phyloP scores from a whole-genome alignment of 1,284 basidiomycete species.

The Amylostereum areolatum region DNA sequence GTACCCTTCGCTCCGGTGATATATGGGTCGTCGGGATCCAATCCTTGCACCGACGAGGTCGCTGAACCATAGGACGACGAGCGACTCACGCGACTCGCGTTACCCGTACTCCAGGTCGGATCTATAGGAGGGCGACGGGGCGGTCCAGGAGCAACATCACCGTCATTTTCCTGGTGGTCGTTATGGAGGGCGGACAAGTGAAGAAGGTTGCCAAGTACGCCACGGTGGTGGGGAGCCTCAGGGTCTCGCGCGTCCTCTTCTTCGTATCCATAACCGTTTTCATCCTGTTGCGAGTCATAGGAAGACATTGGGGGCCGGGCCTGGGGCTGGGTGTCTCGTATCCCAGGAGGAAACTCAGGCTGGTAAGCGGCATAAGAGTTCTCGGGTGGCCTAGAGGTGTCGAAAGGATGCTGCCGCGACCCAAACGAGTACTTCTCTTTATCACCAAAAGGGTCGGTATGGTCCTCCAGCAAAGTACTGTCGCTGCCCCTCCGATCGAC shows the following conservation, averaged over 20 bases:
- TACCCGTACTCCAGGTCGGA: too few species aligned
- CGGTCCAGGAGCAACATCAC: too few species aligned
- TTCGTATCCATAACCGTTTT: background rate
- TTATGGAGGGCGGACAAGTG: too few species aligned
- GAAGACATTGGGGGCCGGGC: slow-evolving; percentile 13
- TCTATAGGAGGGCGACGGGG: too few species aligned
- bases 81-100: too few species aligned
- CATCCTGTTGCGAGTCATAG: slow-evolving; percentile 13
- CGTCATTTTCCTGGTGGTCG: too few species aligned
- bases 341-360: too few species aligned
- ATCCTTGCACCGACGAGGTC: slow-evolving; percentile 12
- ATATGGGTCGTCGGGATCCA: slow-evolving; percentile 27
- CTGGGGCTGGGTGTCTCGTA: too few species aligned
- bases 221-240: too few species aligned
- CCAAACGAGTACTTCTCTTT: slow-evolving; percentile 40
- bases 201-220: too few species aligned
- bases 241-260: too few species aligned
- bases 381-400: slow-evolving; percentile 43
- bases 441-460: slow-evolving; percentile 9
- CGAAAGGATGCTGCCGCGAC: slow-evolving; percentile 53
- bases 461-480: slow-evolving; percentile 11
- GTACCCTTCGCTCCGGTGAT: slow-evolving; percentile 24
- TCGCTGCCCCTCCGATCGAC: slow-evolving; percentile 15
- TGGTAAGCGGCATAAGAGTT: slow-evolving; percentile 26
- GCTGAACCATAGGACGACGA: too few species aligned